Percentiles rank a stretch among this genome's conserved stretches.
Conservation (phyloP, 495 filamentous ascomycete species). For the Neurospora africana region DNA sequence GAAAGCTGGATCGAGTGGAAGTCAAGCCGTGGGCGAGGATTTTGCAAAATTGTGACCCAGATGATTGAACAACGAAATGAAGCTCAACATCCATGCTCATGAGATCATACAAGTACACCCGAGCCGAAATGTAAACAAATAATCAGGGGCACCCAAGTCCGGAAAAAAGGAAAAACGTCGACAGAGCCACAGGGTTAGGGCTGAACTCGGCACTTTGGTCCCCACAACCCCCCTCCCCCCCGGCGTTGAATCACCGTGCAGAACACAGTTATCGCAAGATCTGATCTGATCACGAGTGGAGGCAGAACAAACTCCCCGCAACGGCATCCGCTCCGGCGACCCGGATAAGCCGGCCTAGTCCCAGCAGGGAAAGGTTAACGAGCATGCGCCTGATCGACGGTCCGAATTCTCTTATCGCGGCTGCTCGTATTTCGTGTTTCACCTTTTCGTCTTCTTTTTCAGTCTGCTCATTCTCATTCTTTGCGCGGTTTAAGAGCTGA, state of each 20-base stretch:
- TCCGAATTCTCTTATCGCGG: not conserved
- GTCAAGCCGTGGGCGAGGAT: not conserved
- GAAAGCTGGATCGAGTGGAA: not conserved
- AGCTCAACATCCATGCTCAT: not conserved
- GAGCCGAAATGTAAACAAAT: not conserved
- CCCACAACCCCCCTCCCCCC: not conserved
- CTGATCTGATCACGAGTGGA: not conserved
- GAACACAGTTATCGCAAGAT: not conserved
- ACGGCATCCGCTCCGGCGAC: not conserved
- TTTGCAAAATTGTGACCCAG: not conserved
- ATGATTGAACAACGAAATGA: not conserved
- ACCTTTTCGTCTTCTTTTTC: not conserved
- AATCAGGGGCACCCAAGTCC: not conserved
- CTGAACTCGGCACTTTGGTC: not conserved
- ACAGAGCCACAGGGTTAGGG: not conserved
- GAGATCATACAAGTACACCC: not conserved
- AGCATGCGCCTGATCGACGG: not conserved
- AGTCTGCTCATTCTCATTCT: not conserved
- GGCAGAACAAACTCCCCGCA: not conserved
- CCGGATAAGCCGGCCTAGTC: not conserved
- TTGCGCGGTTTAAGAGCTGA: not conserved
- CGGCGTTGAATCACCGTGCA: not conserved
- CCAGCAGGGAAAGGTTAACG: not conserved
- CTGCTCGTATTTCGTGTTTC: not conserved
- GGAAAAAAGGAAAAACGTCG: not conserved